These are phyloP conservation scores for Plasmodium malariae DNA, from an alignment of 169 alveolate species.

Conservation along the genomic window DNA sequence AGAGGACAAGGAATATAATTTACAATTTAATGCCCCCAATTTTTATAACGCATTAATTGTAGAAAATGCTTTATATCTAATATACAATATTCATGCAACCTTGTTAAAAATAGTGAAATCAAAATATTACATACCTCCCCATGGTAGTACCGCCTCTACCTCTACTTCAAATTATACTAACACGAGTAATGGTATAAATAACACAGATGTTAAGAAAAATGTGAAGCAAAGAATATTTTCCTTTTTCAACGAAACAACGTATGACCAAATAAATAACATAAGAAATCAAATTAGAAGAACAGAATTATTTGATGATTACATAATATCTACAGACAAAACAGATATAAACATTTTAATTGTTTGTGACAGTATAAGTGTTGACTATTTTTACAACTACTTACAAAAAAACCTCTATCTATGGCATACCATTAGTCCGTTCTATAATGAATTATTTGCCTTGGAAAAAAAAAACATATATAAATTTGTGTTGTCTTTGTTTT, in stretches of 20 bases:
- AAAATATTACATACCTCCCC: slow-evolving; percentile 25
- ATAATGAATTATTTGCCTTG: slow-evolving; percentile 56
- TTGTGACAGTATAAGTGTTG: slow-evolving; percentile 76
- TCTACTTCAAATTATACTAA: too few relatives aligned
- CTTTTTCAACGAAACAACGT: slow-evolving; percentile 71
- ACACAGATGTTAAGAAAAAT: background rate
- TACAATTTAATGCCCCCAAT: slow-evolving; percentile 45
- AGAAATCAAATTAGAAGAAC: slow-evolving; percentile 43
- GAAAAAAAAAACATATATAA: slow-evolving; percentile 69
- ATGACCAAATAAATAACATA: slow-evolving; percentile 60
- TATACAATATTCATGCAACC: slow-evolving; percentile 64
- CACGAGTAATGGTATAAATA: background rate
- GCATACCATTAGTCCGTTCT: slow-evolving; percentile 52
- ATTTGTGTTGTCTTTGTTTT: slow-evolving; percentile 44
- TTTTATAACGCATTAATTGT: slow-evolving; percentile 63
- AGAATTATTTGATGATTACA: slow-evolving; percentile 52
- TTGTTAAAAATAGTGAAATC: slow-evolving; percentile 46
- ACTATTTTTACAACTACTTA: slow-evolving; percentile 53
- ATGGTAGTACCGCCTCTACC: too few relatives aligned
- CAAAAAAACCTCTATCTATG: slow-evolving; percentile 32
- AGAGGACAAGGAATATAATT: slow-evolving; percentile 16
- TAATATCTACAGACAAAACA: slow-evolving; percentile 38
- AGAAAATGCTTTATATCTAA: slow-evolving; percentile 71
- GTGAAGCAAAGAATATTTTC: slow-evolving; percentile 17
- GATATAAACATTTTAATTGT: slow-evolving; percentile 61